Evolutionary conservation across 345 rosid species (phyloP), one percentile per base, ranked within the genome.

Genomic region (Physaria fendleri): DNA sequence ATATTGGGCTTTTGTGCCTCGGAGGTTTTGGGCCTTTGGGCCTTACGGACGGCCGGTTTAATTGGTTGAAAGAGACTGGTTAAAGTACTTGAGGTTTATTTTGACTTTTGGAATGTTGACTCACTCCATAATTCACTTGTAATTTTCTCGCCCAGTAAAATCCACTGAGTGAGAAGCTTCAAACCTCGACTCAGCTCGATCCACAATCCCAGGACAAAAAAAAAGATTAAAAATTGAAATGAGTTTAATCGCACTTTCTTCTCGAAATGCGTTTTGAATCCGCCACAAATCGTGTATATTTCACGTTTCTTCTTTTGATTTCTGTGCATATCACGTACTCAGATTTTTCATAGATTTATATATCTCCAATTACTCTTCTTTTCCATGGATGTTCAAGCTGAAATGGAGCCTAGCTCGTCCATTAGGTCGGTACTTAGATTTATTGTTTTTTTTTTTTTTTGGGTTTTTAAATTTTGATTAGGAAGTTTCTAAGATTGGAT

Each of bases 341-440:
- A n/a, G n/a, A 9, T 16, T 40, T 23, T 32, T 22, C 34, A 17
- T 12, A 33, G 29, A 35, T 18, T 11, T 60, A 37, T 28, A 53
- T 21, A 53, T 4, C 56, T 68, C 9, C 17, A 35, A 42, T 29
- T 32, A 28, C 28, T 29, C 73, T 62, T 17, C 56, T 38, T 32
- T 32, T 32, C 46, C 17, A 77, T 77, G 81, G 81, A 77, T 59
- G 54, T 41, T 64, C 73, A 63, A 69, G 41, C 61, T 22, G 69
- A 66, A 16, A 57, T 69, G 66, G 81, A 74, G 54, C 62, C 69
- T 56, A 74, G 51, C 64, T 66, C 78, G 12, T 62, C 74, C 68
- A 30, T 67, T 30, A 74, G 81, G 81, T 74, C 56, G 10, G 24
- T 22, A 22, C 24, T 12, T n/a, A 28, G 15, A 23, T 16, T 33